A percentile compares a stretch with the other conserved stretches of the same genome.
phyloP scores from a whole-genome alignment of 257 asterid species.

The Jaltomata sinuosa region DNA sequence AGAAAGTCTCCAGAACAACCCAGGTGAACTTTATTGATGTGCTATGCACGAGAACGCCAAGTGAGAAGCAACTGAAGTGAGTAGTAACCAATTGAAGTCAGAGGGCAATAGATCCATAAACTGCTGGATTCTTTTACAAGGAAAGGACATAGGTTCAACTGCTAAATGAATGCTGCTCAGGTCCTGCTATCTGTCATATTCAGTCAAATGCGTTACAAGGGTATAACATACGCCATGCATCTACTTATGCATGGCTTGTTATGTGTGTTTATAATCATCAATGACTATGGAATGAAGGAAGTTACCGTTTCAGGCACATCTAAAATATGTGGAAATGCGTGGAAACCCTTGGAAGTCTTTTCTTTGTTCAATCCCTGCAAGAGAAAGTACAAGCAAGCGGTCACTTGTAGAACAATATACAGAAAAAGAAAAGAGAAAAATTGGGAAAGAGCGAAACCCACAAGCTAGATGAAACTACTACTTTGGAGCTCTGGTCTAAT shows the following conservation, averaged over 20 bases:
- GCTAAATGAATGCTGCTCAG: not conserved
- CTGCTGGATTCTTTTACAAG: not conserved
- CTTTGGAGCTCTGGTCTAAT: not conserved
- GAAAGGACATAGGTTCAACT: not conserved
- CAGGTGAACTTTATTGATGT: not conserved
- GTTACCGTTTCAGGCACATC: slow-evolving; percentile 7
- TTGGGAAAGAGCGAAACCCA: slow-evolving; percentile 6
- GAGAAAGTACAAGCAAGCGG: not conserved
- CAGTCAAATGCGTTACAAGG: not conserved
- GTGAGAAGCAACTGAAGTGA: not conserved
- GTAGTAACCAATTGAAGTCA: not conserved
- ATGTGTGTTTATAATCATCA: not conserved
- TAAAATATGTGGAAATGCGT: not conserved
- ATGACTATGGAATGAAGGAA: not conserved
- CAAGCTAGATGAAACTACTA: slow-evolving; percentile 8
- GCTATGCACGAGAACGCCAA: not conserved
- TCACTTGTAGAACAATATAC: not conserved
- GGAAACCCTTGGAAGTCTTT: not conserved
- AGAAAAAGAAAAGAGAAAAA: not conserved
- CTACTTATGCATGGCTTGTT: not conserved
- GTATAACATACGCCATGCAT: not conserved
- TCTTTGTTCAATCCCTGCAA: slow-evolving; percentile 3
- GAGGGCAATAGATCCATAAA: not conserved
- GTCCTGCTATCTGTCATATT: not conserved
- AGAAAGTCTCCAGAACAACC: not conserved